Evolutionary conservation across 371 early-diverging fungal species (phyloP), one percentile per base, ranked within the genome.

Genomic region (Apophysomyces trapeziformis): DNA sequence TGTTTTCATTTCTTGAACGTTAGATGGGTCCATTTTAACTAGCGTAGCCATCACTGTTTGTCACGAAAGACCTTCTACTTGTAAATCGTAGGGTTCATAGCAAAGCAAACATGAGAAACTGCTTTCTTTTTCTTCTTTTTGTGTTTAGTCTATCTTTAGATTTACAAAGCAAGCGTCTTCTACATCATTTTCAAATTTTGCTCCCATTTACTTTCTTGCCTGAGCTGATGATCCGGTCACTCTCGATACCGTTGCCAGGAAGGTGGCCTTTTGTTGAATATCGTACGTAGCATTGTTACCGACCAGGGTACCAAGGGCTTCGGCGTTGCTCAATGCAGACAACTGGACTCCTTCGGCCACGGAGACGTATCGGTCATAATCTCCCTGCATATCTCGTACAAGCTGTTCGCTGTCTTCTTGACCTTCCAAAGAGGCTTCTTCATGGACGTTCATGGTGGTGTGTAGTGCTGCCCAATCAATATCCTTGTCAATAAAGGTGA

Each of bases 401-500:
- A 41, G 35, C n/a, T 39, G 38, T 5, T 63, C 35, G 39, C 44
- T 47, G 58, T 14, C 43, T 37, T 57, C 67, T 13, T 60, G 45
- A 13, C 26, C 67, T 12, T 67, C 60, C 35, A 43, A 26, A 12
- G 58, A 37, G 36, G 57, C 39, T 2, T 62, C 43, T 13, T 62
- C 66, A 5, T 61, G 16, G 14, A 50, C 37, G 35, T 35, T 38
- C 16, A 38, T 50, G 26, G 64, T 50, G 5, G 71, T 47, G 8
- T 66, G 62, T 32, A 75, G 64, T 7, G 76, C 68, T 45, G 73
- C 45, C 81, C 81, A 80, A 54, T 80, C 81, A 47, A 80, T 74
- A 37, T 80, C 81, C 63, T 76, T 76, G 58, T 78, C 76, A 47
- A 80, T 78, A 39, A 80, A 80, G 8, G 77, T 73, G 26, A 73